Base-by-base conservation (phyloP, 805 yeast genomes). In the Trichomonascus vanleenenianus region DNA sequence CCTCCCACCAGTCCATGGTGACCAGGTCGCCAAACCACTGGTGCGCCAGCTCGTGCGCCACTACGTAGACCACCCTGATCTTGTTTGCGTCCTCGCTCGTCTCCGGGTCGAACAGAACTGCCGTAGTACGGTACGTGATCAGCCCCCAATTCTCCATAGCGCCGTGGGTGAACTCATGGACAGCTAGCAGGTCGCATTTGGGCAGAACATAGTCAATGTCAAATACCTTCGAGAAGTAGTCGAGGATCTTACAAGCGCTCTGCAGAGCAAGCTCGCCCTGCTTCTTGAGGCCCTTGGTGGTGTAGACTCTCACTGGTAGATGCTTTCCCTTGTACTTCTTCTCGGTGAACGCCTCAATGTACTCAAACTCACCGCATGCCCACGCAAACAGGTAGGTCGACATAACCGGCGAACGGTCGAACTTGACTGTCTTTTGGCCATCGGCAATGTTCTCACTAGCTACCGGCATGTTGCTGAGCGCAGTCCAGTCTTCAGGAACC, bases 1-100 rank as follows among this genome's bases (percentile, higher is more conserved):
- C 91, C 64, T 83, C 86, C 95, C 95, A 85, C 82, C 86, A 85
- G 59, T 84, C 89, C 94, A 85, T 85, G 45, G 95, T 85, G 49
- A 85, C 94, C 65, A 85, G 72, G 65, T 85, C 82, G 61, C 95
- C 95, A 58, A 85, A 85, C 95, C 95, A 85, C 70, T 85, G 95
- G 65, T 85, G 95, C 42, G 94, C 93, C 68, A 85, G 74, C 67
- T 85, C 95, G 68, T 85, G 95, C 68, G 82, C 85, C 39, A 85
- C 88, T 41, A 85, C 93, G 60, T 85, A 91, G 32, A 88, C 83
- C 34, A 85, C 93, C 62, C 89, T 74, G 62, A 79, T 80, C 61
- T 79, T 77, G 53, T 83, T 75, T 48, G 69, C 70, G 51, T 78
- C 68, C 50, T 80, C 78, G 33, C 87, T 73, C 54, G 75, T 76